These are phyloP conservation scores for Aspergillus sclerotiicarbonarius DNA, from an alignment of 495 filamentous ascomycete species.

Conservation along the genomic window DNA sequence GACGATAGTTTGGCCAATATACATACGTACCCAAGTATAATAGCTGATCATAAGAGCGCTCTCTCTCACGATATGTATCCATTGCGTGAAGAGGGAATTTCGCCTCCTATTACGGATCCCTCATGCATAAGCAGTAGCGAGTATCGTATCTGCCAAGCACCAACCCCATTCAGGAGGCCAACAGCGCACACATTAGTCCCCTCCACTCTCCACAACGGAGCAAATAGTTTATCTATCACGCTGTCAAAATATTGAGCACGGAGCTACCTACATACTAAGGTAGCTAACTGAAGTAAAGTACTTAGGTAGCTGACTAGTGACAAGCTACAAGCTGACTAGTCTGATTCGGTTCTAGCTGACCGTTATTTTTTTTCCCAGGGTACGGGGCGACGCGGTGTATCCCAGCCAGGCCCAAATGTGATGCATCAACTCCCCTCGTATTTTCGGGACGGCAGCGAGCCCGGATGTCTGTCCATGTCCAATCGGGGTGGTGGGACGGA, in stretches of 20 bases:
- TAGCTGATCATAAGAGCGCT: too few relatives aligned
- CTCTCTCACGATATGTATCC: too few relatives aligned
- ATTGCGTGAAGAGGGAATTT: too few relatives aligned
- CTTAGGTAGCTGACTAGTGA: neutral
- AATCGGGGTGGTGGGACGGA: too few relatives aligned
- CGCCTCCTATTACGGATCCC: too few relatives aligned
- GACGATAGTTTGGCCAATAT: too few relatives aligned
- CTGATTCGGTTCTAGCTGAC: conserved; percentile 12
- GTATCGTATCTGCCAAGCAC: too few relatives aligned
- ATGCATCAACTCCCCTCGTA: conserved; percentile 10
- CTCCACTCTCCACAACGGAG: neutral
- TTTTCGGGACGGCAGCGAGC: neutral
- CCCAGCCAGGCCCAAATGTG: conserved; percentile 1
- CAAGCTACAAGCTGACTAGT: neutral
- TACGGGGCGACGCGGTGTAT: neutral
- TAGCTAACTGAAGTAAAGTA: neutral
- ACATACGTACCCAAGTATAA: too few relatives aligned
- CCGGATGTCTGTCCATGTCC: too few relatives aligned
- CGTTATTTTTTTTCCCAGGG: conserved; percentile 11
- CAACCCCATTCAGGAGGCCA: too few relatives aligned
- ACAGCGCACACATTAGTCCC: neutral
- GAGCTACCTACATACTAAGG: neutral
- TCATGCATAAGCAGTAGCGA: too few relatives aligned
- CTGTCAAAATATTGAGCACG: conserved; percentile 4
- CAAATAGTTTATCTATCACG: neutral